These are phyloP conservation scores for Sinapis alba DNA, from an alignment of 441 rosid species.

Conservation along the genomic window DNA sequence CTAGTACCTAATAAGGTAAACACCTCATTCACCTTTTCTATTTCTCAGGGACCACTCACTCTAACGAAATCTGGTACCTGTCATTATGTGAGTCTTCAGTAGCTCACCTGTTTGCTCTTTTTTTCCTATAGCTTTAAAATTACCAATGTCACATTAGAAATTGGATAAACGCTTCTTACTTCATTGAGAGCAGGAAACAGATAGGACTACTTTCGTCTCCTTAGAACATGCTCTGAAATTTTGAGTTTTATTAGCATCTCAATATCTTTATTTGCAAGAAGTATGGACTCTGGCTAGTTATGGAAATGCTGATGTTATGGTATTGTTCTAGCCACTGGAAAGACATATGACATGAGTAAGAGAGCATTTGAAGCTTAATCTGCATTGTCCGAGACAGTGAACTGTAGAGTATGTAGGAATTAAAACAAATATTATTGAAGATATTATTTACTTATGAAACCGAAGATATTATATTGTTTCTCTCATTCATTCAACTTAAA, in stretches of 20 bases:
- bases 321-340: neutral
- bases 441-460: neutral
- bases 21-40: conserved; percentile 31
- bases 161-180: neutral
- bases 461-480: neutral
- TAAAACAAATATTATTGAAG: neutral
- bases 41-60: conserved; percentile 70
- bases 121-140: neutral
- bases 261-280: neutral
- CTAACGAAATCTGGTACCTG: conserved; percentile 65
- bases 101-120: conserved; percentile 8
- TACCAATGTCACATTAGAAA: neutral
- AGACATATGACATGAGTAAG: neutral
- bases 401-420: conserved; percentile 4
- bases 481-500: neutral
- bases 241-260: neutral
- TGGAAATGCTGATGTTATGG: conserved; percentile 5
- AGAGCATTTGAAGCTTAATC: neutral
- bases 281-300: conserved; percentile 10
- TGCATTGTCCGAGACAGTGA: conserved; percentile 12
- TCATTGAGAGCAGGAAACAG: neutral
- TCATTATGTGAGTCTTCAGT: conserved; percentile 64
- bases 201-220: conserved; percentile 4
- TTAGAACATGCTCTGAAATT: neutral
- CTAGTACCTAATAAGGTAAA: neutral